Evolutionary conservation across 2,329 filamentous ascomycete genomes (phyloP), one percentile per base, ranked within the genome.

Genomic region (Sclerotinia borealis): DNA sequence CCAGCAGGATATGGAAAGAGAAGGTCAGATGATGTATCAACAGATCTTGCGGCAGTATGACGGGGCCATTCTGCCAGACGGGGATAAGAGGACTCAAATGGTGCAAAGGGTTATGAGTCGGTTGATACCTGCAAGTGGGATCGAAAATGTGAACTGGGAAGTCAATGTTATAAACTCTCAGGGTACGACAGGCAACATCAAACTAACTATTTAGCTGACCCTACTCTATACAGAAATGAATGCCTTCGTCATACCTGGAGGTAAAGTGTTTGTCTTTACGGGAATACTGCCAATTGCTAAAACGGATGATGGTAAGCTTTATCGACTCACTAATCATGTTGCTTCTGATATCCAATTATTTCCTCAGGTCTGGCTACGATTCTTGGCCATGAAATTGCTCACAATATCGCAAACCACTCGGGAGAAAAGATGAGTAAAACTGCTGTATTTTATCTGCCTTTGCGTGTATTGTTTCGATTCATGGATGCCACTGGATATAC

Each of bases 211-310:
- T 31, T 29, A 15, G 29, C 51, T 62, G 34, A 58, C 31, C 29
- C 19, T 34, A 6, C 41, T 29, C 27, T 49, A 48, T 17, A 62
- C 52, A 73, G 71, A 72, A 64, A 80, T 81, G 67, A 93, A 93
- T 70, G 90, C 90, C 0, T 92, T 93, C 71, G 89, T 93, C 1
- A 81, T 92, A 7, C 90, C 90, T 0, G 89, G 86, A 5, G 89
- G 90, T 29, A 92, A 92, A 70, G 89, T 93, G 0, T 93, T 93
- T 72, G 89, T 93, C 2, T 89, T 86, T 72, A 88, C 85, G 67
- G 90, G 90, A 43, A 85, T 93, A 37, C 75, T 93, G 61, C 80
- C 82, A n/a, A 77, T 91, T 27, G 88, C 87, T 64, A 73, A 80
- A 59, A 85, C 79, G 69, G 88, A 92, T 63, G 83, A 88, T 72